Base-by-base conservation (phyloP, 345 rosid species). In the Aethionema arabicum region DNA sequence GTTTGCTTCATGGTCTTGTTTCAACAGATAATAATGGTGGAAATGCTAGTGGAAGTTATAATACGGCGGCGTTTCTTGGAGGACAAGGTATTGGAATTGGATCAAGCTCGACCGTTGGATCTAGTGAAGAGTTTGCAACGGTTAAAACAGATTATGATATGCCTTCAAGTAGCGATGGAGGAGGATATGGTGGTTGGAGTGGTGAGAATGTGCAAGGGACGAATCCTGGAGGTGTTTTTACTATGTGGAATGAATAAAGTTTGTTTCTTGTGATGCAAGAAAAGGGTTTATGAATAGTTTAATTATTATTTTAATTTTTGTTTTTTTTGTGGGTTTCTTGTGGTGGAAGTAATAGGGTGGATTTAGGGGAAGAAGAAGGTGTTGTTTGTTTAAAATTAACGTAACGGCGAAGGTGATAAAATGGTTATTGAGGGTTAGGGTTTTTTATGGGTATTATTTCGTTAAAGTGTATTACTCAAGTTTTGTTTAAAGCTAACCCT, bases 141-240 rank as follows among this genome's bases (percentile, higher is more conserved):
- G 96, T 93, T 8, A 93, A 93, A 83, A 91, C 85, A 8, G 99
- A 93, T 68, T 90, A 93, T 35, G 97, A 93, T 58, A 83, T 84
- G 97, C 88, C 70, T 57, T 52, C 61, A 0, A 38, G 51, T 37
- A 68, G 63, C 42, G 56, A 70, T 10, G 16, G 77, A 3, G 83
- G 75, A 3, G 86, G 78, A 5, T 90, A 85, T 29, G 86, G 86
- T 30, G 92, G 97, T 77, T 80, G 95, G 32, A 82, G 77, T 1
- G 84, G 79, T 3, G 96, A 87, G 12, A 67, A 96, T 7, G 85
- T 78, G 64, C 88, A 81, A 48, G 96, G 91, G 30, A 68, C 95
- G 30, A 90, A 84, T 75, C 81, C 90, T 11, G 79, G 80, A 7
- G 77, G 81, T 12, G 81, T 80, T 67, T 93, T 87, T 62, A 77